These are phyloP conservation scores for Hamamelis virginiana DNA, from an alignment of 164 flowering plant species.

Conservation along the genomic window DNA sequence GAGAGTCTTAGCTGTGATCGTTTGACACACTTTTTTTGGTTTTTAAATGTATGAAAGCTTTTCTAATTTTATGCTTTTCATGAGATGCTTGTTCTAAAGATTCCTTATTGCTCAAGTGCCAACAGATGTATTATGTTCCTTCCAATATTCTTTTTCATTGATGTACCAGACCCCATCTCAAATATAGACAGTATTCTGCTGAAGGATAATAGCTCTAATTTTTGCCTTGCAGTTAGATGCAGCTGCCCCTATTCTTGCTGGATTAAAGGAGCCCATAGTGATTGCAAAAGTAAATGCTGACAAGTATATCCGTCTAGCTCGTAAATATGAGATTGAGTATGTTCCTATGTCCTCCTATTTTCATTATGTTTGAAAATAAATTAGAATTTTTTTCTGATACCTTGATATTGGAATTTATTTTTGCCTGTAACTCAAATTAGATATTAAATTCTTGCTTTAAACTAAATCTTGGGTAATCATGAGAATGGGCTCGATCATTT, in stretches of 20 bases:
- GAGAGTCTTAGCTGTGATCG: no score
- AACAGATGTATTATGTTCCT: no score
- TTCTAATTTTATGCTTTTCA: no score
- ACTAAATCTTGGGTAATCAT: background rate
- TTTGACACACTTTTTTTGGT: no score
- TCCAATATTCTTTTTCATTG: background rate
- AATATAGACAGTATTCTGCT: background rate
- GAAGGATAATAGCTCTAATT: constrained; percentile 5
- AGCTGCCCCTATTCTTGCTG: constrained; percentile 83
- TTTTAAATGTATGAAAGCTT: no score
- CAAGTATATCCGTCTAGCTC: constrained; percentile 60
- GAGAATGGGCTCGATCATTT: background rate
- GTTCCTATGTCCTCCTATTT: constrained; percentile 20
- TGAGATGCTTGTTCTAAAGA: no score
- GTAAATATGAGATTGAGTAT: constrained; percentile 83
- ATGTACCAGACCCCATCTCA: background rate
- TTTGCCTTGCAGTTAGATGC: constrained; percentile 72
- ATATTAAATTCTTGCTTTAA: background rate
- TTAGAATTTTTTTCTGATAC: background rate
- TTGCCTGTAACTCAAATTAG: background rate
- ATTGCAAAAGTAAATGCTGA: constrained; percentile 94
- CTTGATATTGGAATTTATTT: background rate
- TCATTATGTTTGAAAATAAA: background rate
- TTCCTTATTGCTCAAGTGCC: no score
- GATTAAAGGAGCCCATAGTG: constrained; percentile 64